phyloP scores from a whole-genome alignment of 208 protist genomes.

The Trypanosoma rangeli region DNA sequence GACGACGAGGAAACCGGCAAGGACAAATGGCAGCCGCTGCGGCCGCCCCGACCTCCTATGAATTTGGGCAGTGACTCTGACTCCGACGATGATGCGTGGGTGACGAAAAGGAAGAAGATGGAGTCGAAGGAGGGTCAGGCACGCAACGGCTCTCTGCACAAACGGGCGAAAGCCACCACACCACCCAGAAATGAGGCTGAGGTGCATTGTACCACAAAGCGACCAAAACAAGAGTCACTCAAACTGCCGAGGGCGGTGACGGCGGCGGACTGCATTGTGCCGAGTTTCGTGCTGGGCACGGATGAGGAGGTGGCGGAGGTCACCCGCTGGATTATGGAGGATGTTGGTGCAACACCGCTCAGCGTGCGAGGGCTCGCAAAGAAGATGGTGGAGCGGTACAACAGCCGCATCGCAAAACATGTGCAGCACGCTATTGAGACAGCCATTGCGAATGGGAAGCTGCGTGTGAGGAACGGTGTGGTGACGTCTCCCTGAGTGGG shows the following conservation, averaged over 20 bases:
- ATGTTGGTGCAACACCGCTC: conserved; percentile 27
- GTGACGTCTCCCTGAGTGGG: conserved; percentile 11
- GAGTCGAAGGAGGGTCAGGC: neutral
- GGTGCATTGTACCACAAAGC: neutral
- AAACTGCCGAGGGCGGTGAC: conserved; percentile 22
- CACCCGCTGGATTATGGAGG: conserved; percentile 15
- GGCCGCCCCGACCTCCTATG: conserved; percentile 46
- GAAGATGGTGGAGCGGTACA: conserved; percentile 57
- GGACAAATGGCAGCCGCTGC: conserved; percentile 3
- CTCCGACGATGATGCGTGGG: conserved; percentile 53
- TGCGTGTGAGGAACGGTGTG: conserved; percentile 42
- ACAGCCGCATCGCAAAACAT: conserved; percentile 61
- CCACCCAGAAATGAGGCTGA: neutral
- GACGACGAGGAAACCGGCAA: conserved; percentile 22
- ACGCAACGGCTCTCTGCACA: neutral
- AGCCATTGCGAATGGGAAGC: conserved; percentile 36
- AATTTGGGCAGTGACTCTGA: conserved; percentile 44
- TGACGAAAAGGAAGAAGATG: conserved; percentile 26
- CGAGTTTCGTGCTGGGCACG: conserved; percentile 62
- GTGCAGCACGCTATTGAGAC: conserved; percentile 46
- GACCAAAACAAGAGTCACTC: neutral
- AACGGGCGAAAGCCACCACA: neutral
- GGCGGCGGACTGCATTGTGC: conserved; percentile 37
- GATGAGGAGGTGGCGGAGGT: conserved; percentile 44
- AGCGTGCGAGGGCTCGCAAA: conserved; percentile 44